A percentile compares a stretch with the other conserved stretches of the same genome.
These are phyloP conservation scores for Penicillium antarcticum DNA, from an alignment of 495 filamentous ascomycete species.

Conservation along the genomic window DNA sequence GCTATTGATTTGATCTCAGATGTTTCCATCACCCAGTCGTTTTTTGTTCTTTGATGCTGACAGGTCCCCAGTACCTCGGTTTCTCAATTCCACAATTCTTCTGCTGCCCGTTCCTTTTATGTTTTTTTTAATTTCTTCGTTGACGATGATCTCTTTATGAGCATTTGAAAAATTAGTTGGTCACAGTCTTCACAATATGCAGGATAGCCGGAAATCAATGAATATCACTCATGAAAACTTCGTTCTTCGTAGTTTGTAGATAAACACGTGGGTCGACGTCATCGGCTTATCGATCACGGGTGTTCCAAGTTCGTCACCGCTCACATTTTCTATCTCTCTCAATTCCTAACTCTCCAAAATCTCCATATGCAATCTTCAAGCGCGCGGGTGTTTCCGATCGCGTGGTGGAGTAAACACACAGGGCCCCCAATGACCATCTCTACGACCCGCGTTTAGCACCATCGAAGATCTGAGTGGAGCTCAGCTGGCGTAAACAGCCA, in stretches of 20 bases:
- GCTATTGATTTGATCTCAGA: no score
- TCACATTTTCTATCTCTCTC: background rate
- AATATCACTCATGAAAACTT: no score
- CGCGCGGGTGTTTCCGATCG: constrained; percentile 3
- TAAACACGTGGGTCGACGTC: constrained; percentile 42
- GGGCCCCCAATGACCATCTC: constrained; percentile 16
- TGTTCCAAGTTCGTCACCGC: constrained; percentile 8
- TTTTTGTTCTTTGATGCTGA: no score
- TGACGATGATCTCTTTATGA: no score
- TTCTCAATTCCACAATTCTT: no score
- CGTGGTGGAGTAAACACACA: background rate
- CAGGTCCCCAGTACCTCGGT: no score
- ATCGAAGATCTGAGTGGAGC: constrained; percentile 8
- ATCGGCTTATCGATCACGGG: constrained; percentile 23
- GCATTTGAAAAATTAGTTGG: no score
- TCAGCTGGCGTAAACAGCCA: constrained; percentile 1
- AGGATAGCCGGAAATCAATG: background rate
- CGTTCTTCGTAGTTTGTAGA: background rate
- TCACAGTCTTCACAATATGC: no score
- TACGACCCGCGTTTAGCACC: constrained; percentile 10
- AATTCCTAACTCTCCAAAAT: background rate
- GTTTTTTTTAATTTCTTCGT: no score
- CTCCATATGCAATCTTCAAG: background rate
- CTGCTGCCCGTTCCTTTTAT: no score
- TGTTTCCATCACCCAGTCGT: no score